A percentile compares a stretch with the other conserved stretches of the same genome.
Conservation (phyloP, 805 yeast species). For the Starmerella stellata region DNA sequence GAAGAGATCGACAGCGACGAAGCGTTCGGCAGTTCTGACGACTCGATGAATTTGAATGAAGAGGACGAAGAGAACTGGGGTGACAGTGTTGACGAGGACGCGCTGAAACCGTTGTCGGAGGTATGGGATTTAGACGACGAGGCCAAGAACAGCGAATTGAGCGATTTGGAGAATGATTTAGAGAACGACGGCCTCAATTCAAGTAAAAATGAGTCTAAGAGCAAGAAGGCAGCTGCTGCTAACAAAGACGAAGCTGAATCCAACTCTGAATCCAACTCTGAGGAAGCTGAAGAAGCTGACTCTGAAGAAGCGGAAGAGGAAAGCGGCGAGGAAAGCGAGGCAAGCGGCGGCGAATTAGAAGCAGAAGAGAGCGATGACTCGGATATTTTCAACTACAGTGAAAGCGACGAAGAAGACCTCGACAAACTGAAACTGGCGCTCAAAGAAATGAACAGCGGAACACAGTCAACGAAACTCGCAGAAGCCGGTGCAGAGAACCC, state of each 20-base stretch:
- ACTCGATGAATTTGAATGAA: constrained; percentile 30
- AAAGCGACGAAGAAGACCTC: background rate
- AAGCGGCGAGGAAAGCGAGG: constrained; percentile 24
- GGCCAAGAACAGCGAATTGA: background rate
- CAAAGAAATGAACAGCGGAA: constrained; percentile 23
- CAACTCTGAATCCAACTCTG: constrained; percentile 8
- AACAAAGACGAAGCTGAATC: no score
- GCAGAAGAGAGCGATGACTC: constrained; percentile 21
- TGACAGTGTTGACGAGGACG: constrained; percentile 56
- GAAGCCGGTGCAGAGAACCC: constrained; percentile 24
- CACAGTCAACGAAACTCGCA: constrained; percentile 8
- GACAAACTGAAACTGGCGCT: no score
- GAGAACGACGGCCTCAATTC: background rate
- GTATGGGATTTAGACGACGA: constrained; percentile 59
- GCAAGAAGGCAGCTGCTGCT: constrained; percentile 9
- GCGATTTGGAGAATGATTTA: background rate
- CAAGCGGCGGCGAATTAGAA: constrained; percentile 28
- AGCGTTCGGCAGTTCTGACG: constrained; percentile 62
- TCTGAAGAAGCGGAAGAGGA: constrained; percentile 1
- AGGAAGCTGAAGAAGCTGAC: constrained; percentile 12
- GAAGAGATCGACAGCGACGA: constrained; percentile 63
- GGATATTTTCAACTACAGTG: background rate
- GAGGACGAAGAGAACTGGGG: constrained; percentile 45
- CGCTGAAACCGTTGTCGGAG: constrained; percentile 61
- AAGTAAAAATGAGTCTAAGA: constrained; percentile 5